Percentiles rank a stretch among this genome's conserved stretches.
Conservation (phyloP, 192 early-diverging fungal genomes). For the Coemansia sp. region DNA sequence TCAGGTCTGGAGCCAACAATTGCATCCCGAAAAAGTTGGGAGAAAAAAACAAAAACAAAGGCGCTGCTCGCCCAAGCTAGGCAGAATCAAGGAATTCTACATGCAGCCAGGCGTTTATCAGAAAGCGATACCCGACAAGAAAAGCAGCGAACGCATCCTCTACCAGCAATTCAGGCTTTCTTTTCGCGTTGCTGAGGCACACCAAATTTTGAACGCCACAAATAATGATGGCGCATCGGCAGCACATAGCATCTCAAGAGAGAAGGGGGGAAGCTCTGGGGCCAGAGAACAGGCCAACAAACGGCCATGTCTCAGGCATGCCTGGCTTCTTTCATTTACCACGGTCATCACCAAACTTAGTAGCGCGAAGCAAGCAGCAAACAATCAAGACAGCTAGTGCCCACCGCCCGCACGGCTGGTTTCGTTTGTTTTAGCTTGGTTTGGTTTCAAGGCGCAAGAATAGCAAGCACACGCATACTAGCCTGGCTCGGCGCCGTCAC, state of each 20-base stretch:
- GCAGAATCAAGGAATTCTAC: conserved; percentile 5
- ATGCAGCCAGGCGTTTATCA: conserved; percentile 1
- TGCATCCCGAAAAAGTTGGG: conserved; percentile 1
- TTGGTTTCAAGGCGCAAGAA: too few relatives aligned
- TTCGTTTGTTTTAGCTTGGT: too few relatives aligned
- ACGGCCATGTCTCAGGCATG: too few relatives aligned
- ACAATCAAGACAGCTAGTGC: too few relatives aligned
- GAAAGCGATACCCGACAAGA: neutral
- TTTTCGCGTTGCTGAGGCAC: neutral
- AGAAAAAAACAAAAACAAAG: neutral
- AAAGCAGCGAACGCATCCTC: neutral
- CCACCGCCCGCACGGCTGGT: too few relatives aligned
- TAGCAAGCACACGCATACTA: too few relatives aligned
- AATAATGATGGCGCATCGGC: neutral
- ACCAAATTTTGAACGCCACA: neutral
- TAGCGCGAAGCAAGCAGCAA: too few relatives aligned
- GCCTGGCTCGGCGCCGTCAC: too few relatives aligned
- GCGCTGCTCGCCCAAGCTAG: neutral
- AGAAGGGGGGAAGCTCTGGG: too few relatives aligned
- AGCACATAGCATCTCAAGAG: neutral
- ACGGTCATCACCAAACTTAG: too few relatives aligned
- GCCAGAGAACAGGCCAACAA: too few relatives aligned
- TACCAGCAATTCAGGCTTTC: neutral
- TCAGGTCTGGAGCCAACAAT: neutral
- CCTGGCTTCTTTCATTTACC: too few relatives aligned